Evolutionary conservation across 139 green algal species (phyloP).

Genomic region (Chlamydomonas sp.): DNA sequence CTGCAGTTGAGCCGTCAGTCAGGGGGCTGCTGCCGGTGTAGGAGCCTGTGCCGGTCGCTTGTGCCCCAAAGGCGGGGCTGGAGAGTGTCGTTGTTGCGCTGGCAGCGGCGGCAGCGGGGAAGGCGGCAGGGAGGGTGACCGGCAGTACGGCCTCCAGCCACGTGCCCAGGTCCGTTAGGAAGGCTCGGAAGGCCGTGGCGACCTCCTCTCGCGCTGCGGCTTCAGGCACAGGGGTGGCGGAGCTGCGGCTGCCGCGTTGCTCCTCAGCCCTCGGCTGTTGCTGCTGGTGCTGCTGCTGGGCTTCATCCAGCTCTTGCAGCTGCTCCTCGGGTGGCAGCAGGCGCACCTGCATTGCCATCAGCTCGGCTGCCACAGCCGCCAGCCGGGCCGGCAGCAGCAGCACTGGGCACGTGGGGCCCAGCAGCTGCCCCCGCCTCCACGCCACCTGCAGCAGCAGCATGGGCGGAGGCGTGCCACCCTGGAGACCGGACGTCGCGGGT

Average conservation of each 20-base stretch:
- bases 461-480: no score
- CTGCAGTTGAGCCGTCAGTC: no score
- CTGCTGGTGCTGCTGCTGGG: no score
- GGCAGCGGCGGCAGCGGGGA: neutral
- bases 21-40: no score
- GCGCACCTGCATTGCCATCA: neutral
- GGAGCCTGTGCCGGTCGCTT: no score
- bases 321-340: neutral
- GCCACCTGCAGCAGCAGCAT: neutral
- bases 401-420: neutral
- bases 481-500: neutral
- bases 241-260: no score
- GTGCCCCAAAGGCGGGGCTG: neutral
- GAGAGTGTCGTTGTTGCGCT: neutral
- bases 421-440: constrained; percentile 13
- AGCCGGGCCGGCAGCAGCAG: constrained; percentile 1
- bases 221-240: no score
- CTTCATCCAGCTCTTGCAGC: no score
- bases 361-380: constrained; percentile 13
- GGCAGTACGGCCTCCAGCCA: constrained; percentile 20
- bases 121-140: neutral
- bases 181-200: constrained; percentile 1
- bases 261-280: no score
- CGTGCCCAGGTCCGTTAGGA: constrained; percentile 8
- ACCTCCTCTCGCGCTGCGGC: no score